Percentiles rank a stretch among this genome's conserved stretches.
Evolutionary conservation across 2,329 filamentous ascomycete genomes (phyloP).

Genomic region (Pseudogymnoascus sp.): DNA sequence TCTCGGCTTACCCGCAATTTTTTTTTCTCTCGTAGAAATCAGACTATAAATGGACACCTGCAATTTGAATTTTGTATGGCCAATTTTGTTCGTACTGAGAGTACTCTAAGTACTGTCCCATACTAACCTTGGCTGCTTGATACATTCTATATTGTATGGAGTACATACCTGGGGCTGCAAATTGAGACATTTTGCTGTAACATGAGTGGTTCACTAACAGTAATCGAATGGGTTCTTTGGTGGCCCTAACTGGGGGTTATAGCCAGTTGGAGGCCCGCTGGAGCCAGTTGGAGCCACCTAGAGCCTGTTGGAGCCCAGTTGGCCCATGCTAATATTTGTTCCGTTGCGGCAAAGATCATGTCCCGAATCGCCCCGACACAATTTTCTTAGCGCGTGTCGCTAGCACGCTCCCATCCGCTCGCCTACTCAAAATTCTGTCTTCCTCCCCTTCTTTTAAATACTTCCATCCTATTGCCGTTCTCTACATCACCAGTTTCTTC

Average conservation of each 20-base stretch:
- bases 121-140: too few species aligned
- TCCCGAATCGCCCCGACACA: conserved; percentile 3
- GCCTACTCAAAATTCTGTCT: conserved; percentile 10
- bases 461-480: conserved; percentile 5
- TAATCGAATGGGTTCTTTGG: too few species aligned
- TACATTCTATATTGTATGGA: too few species aligned
- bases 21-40: background rate
- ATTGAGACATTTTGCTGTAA: conserved; percentile 6
- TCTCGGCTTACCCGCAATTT: background rate
- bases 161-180: background rate
- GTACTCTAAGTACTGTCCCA: too few species aligned
- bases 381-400: conserved; percentile 10
- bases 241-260: too few species aligned
- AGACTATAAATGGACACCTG: background rate
- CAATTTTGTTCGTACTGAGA: background rate
- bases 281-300: too few species aligned
- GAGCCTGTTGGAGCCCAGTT: too few species aligned
- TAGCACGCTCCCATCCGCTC: conserved; percentile 1
- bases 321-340: background rate
- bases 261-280: too few species aligned
- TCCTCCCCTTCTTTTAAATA: conserved; percentile 19
- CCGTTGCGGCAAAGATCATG: conserved; percentile 3
- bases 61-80: background rate
- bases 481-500: conserved; percentile 12
- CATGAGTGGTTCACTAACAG: background rate